These are phyloP conservation scores for Logfia minima DNA, from an alignment of 129 eudicot genomes.

Conservation along the genomic window DNA sequence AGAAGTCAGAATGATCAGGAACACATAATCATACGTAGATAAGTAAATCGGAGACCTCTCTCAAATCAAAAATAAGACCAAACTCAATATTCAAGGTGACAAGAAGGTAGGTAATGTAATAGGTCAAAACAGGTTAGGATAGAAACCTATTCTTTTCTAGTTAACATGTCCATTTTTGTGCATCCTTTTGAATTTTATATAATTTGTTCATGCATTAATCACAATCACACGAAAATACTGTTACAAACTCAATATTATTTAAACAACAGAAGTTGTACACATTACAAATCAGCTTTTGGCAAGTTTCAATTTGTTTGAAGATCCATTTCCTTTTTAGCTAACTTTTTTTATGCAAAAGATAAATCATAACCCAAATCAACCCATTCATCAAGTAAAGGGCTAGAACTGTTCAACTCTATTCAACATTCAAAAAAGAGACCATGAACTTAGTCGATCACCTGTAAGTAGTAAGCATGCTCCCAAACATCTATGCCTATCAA, in stretches of 20 bases:
- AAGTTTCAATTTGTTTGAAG: neutral
- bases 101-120: neutral
- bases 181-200: too few relatives aligned
- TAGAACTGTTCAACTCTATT: neutral
- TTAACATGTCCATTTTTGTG: neutral
- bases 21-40: neutral
- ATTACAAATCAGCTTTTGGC: neutral
- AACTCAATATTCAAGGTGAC: neutral
- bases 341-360: neutral
- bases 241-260: neutral
- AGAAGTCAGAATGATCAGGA: neutral
- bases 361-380: neutral
- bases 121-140: neutral
- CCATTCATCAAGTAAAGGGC: neutral
- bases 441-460: slow-evolving; percentile 48
- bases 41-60: too few relatives aligned
- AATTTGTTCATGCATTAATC: too few relatives aligned
- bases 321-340: neutral
- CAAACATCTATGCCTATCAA: slow-evolving; percentile 93
- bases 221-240: too few relatives aligned
- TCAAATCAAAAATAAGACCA: neutral
- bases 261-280: neutral
- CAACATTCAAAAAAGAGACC: neutral
- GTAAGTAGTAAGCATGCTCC: slow-evolving; percentile 99
- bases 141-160: neutral